Base-by-base conservation (phyloP, 768 basidiomycete species). In the Sutorius australiensis region DNA sequence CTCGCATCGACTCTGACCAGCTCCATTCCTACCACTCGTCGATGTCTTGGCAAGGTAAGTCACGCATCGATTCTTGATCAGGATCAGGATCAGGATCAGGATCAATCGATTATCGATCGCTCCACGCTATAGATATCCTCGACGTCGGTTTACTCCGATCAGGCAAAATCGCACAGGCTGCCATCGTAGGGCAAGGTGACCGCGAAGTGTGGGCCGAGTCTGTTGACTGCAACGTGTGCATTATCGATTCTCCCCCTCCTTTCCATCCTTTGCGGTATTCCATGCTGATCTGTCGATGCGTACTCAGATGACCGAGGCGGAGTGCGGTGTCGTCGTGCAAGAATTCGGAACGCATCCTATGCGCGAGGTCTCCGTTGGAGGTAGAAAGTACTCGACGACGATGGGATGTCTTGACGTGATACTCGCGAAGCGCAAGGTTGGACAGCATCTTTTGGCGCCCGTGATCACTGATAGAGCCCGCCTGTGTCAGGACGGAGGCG, bases 131-230 rank as follows among this genome's bases (percentile, higher is more conserved):
- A 94, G 92, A 78, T 56, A 91, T 92, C 74, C 87, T 93, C 70
- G 89, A 94, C 68, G 75, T 73, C 64, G 83, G 90, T 69, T 82
- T 95, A 51, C 69, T 95, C 61, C 88, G 82, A 33, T 84, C 73
- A 56, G 83, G 81, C 59, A 89, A 83, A 72, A 73, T 95, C 65
- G n/a, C 73, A 24, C 79, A 80, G 62, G 93, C 91, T 36, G 92
- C 92, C 5, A 69, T 69, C 61, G 54, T 69, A 14, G 69, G 67
- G 2, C 56, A 61, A 50, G 67, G n/a, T n/a, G n/a, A 68, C 34
- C 63, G 65, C 24, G 65, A 67, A 41, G 50, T 68, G 19, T 69
- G 67, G 67, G 69, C 69, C n/a, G 59, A 64, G 48, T 70, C 67
- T 3, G 45, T 59, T 17, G 59, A 45, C 17, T 62, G 60, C 55